Percentiles rank a stretch among this genome's conserved stretches.
phyloP scores from a whole-genome alignment of 345 rosid genomes.

The Eucalyptus rudis region DNA sequence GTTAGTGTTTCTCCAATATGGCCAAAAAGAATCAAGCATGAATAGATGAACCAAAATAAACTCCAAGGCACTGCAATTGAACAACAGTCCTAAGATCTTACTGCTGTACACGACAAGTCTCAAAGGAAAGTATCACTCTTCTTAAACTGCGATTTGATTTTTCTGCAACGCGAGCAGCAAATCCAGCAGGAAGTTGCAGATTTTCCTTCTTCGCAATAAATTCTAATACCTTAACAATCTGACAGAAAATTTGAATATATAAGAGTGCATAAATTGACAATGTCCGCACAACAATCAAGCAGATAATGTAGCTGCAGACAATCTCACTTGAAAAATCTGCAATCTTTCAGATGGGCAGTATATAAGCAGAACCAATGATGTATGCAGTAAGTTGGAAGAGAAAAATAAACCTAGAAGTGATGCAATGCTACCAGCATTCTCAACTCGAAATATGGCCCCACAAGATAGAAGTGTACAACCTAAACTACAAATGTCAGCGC shows the following conservation, averaged over 20 bases:
- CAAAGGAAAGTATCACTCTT: conserved; percentile 78
- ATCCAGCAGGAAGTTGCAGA: conserved; percentile 71
- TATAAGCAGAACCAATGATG: background rate
- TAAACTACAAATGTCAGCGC: background rate
- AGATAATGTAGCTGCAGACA: background rate
- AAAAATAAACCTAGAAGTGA: background rate
- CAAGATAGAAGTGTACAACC: background rate
- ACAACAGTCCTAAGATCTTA: conserved; percentile 12
- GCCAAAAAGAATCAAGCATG: background rate
- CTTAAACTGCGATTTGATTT: conserved; percentile 82
- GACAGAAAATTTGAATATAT: background rate
- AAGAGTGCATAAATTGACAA: background rate
- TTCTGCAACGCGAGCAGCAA: conserved; percentile 74
- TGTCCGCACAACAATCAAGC: background rate
- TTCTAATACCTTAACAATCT: conserved; percentile 78
- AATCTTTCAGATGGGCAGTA: background rate
- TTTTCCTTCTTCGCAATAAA: conserved; percentile 77
- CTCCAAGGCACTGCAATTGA: background rate
- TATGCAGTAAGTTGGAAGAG: background rate
- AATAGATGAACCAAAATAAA: background rate
- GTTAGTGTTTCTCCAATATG: background rate
- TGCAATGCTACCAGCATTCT: background rate
- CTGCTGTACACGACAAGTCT: conserved; percentile 89
- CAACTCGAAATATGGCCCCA: background rate
- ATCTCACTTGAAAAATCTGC: background rate